Conservation (phyloP, 345 rosid species). For the Angophora floribunda region DNA sequence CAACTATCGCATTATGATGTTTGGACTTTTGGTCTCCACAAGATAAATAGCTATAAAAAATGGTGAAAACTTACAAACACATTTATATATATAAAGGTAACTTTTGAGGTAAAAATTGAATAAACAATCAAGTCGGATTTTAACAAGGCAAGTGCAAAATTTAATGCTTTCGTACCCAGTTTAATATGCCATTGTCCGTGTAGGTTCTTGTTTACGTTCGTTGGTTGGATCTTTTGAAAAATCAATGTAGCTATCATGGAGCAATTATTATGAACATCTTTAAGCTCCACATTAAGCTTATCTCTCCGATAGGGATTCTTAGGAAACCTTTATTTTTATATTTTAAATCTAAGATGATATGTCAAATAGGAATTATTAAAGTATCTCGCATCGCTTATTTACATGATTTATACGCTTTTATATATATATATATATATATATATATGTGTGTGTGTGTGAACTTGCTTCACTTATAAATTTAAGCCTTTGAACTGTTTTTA, state of each 20-base stretch:
- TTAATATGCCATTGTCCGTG: too few relatives aligned
- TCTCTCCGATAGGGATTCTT: too few relatives aligned
- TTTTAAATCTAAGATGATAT: too few relatives aligned
- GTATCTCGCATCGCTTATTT: not conserved
- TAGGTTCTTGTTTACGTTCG: too few relatives aligned
- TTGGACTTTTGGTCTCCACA: not conserved
- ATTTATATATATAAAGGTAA: not conserved
- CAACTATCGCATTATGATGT: not conserved
- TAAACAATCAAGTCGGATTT: not conserved
- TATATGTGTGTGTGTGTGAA: rapidly evolving
- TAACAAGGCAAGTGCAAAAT: not conserved
- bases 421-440: too few relatives aligned
- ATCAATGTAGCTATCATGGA: too few relatives aligned
- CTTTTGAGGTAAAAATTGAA: not conserved
- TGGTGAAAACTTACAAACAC: not conserved
- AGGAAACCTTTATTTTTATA: too few relatives aligned
- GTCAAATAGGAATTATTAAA: not conserved
- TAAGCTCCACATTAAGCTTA: too few relatives aligned
- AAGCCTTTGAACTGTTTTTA: not conserved
- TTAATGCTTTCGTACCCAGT: too few relatives aligned
- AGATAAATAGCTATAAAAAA: not conserved
- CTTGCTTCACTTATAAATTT: too few relatives aligned
- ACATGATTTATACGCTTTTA: not conserved
- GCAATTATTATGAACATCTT: too few relatives aligned
- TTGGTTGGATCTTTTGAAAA: too few relatives aligned